Conservation (phyloP, 257 asterid genomes). For the Catharanthus roseus region DNA sequence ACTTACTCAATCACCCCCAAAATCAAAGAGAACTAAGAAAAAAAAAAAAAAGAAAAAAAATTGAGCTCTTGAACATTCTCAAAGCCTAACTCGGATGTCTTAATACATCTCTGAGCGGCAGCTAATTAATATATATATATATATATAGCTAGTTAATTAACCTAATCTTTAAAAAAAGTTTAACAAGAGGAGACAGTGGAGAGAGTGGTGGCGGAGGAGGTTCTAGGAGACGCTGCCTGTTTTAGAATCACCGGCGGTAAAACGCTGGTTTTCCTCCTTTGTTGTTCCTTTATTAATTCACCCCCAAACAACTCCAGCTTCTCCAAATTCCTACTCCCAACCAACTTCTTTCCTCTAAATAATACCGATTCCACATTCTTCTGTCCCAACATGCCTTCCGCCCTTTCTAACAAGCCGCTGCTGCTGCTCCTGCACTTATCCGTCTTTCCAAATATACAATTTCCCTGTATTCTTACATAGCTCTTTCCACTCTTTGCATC, state of each 20-base stretch:
- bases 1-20: not conserved
- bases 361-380: slow-evolving; percentile 63
- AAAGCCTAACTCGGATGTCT: slow-evolving; percentile 19
- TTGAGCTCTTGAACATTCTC: not conserved
- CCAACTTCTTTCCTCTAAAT: slow-evolving; percentile 63
- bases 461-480: slow-evolving; percentile 67
- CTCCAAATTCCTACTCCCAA: slow-evolving; percentile 45
- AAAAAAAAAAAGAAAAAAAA: not conserved
- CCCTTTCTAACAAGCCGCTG: slow-evolving; percentile 9
- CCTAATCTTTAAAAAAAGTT: slow-evolving; percentile 4
- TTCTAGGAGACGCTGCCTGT: slow-evolving; percentile 43
- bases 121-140: not conserved
- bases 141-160: not conserved
- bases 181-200: slow-evolving; percentile 45
- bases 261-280: slow-evolving; percentile 41
- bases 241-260: slow-evolving; percentile 48
- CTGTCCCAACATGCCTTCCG: slow-evolving; percentile 49
- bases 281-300: slow-evolving; percentile 57
- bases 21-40: too few relatives aligned
- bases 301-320: slow-evolving; percentile 48
- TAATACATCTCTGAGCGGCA: slow-evolving; percentile 23
- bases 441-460: slow-evolving; percentile 20
- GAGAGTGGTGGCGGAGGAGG: slow-evolving; percentile 66
- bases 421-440: not conserved
- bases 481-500: slow-evolving; percentile 30